Base-by-base conservation (phyloP, 2,329 filamentous ascomycete genomes). In the Diatrype stigma region DNA sequence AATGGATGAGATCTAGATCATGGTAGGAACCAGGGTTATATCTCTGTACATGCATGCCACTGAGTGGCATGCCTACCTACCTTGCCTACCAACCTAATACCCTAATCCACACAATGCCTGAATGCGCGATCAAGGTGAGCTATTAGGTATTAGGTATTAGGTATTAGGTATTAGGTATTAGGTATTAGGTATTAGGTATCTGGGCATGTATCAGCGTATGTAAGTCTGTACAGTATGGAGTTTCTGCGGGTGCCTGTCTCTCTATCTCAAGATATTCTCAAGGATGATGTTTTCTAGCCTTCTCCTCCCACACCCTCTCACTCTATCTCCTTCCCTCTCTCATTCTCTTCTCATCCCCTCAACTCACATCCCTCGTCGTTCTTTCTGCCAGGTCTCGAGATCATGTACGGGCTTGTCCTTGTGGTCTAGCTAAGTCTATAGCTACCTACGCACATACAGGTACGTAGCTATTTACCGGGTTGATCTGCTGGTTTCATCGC, bases 301-400 rank as follows among this genome's bases (percentile, higher is more conserved):
- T 54, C 30, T 49, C 3, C 23, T 46, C 45, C 48, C 21, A 22
- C 26, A 5, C 26, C 30, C 30, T n/a, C 45, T 47, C 45, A 37
- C 46, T 50, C 42, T 45, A 8, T 40, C 19, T 10, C 19, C 17
- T 21, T 10, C 19, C 37, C 19, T 40, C 19, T 19, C 37, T 19
- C 37, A 21, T 40, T 40, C 17, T n/a, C 19, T 16, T 19, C 17
- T 21, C 17, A 17, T 17, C 6, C 4, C 12, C 11, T 40, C 37
- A 19, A 22, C 14, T 21, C 19, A 11, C 17, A 12, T 19, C 16
- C 12, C 17, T 12, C 19, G 8, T 14, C 37, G 37, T 22, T 40
- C 12, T 35, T 21, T 5, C 8, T 40, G 6, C 17, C 37, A 12
- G 17, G 17, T 46, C 16, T 46, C 50, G 3, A 10, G 19, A 37